Conservation (phyloP, 2,329 filamentous ascomycete genomes). For the Sporothrix brunneoviolacea region DNA sequence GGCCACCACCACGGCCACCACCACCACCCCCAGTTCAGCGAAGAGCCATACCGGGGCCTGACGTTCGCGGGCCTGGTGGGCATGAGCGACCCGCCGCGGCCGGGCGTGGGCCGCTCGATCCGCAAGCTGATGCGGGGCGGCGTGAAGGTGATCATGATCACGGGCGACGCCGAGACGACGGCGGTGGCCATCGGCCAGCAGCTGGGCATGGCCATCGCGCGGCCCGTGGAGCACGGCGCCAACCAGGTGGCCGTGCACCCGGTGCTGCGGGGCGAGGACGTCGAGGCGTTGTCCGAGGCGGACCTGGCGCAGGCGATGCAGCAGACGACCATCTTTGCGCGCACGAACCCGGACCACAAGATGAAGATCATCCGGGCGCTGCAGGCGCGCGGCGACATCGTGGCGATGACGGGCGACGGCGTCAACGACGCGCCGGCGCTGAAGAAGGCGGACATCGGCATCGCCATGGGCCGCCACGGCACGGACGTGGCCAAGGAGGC, state of each 20-base stretch:
- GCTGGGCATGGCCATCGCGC: constrained; percentile 80
- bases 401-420: constrained; percentile 97
- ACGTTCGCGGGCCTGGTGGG: constrained; percentile 89
- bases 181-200: constrained; percentile 90
- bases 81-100: constrained; percentile 93
- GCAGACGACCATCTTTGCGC: constrained; percentile 88
- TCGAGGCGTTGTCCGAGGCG: constrained; percentile 84
- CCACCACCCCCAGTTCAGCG: constrained; percentile 40
- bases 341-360: constrained; percentile 96
- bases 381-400: constrained; percentile 88
- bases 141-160: constrained; percentile 98
- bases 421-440: constrained; percentile 96
- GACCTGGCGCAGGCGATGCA: constrained; percentile 80
- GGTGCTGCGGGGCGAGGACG: constrained; percentile 80
- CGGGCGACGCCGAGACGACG: constrained; percentile 90
- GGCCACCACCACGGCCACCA: constrained; percentile 31
- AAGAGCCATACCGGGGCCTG: constrained; percentile 74
- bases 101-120: constrained; percentile 84
- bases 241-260: constrained; percentile 57
- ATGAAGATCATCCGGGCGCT: constrained; percentile 92
- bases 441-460: constrained; percentile 96
- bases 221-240: constrained; percentile 42
- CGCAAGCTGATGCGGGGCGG: constrained; percentile 85
- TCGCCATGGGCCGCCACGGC: constrained; percentile 90
- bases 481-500: constrained; percentile 97